Conservation (phyloP, 2,329 filamentous ascomycete species). For the Curvularia hawaiiensis region DNA sequence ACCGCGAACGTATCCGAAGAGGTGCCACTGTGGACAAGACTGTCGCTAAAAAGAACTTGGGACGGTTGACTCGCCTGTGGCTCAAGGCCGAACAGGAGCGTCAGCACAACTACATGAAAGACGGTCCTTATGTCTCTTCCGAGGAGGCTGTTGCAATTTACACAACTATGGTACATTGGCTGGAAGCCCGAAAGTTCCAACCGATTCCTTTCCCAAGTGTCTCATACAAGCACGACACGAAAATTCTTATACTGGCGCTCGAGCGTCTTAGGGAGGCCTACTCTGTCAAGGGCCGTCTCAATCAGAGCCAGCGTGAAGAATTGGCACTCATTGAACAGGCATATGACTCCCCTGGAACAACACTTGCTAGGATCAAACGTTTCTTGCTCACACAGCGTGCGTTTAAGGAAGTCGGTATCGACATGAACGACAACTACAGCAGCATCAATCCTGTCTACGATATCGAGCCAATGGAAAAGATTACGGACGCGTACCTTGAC, state of each 20-base stretch:
- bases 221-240: slow-evolving; percentile 99
- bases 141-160: slow-evolving; percentile 99
- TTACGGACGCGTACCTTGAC: slow-evolving; percentile 97
- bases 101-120: slow-evolving; percentile 99
- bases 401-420: slow-evolving; percentile 99
- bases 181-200: slow-evolving; percentile 97
- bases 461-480: slow-evolving; percentile 98
- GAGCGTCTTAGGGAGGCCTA: slow-evolving; percentile 94
- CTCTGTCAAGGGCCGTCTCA: slow-evolving; percentile 94
- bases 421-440: slow-evolving; percentile 99
- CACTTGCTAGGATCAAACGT: slow-evolving; percentile 93
- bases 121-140: slow-evolving; percentile 96
- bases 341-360: slow-evolving; percentile 96
- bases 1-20: slow-evolving; percentile 92
- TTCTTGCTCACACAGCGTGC: slow-evolving; percentile 96
- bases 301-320: slow-evolving; percentile 97
- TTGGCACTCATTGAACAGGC: slow-evolving; percentile 96
- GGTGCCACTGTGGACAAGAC: slow-evolving; percentile 99
- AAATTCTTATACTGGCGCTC: slow-evolving; percentile 93
- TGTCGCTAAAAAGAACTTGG: slow-evolving; percentile 98
- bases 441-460: slow-evolving; percentile 99
- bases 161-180: slow-evolving; percentile 97
- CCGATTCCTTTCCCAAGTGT: slow-evolving; percentile 99
- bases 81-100: slow-evolving; percentile 97
- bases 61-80: slow-evolving; percentile 92